A percentile compares a stretch with the other conserved stretches of the same genome.
phyloP scores from a whole-genome alignment of 2,329 filamentous ascomycete genomes.

The Clarireedia hainanense region DNA sequence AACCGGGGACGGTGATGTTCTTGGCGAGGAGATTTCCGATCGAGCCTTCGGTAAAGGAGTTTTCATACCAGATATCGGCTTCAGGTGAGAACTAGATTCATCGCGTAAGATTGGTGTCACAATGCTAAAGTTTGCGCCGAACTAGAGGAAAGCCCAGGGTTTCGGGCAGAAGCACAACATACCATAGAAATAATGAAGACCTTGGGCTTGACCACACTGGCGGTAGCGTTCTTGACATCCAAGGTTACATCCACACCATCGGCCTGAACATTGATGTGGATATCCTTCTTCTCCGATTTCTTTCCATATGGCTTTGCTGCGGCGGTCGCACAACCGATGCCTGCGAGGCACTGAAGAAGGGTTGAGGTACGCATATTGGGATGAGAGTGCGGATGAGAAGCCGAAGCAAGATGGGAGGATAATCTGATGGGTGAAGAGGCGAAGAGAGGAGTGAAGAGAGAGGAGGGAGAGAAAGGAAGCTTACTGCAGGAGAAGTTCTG shows the following conservation, averaged over 20 bases:
- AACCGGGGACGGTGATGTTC: conserved; percentile 51
- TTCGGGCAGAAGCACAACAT: conserved; percentile 11
- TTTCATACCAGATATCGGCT: conserved; percentile 52
- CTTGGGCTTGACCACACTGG: conserved; percentile 36
- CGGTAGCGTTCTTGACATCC: not conserved
- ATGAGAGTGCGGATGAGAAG: not conserved
- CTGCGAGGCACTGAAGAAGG: conserved; percentile 3
- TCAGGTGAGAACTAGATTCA: conserved; percentile 50
- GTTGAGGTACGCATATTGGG: conserved; percentile 5
- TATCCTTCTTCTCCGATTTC: conserved; percentile 1
- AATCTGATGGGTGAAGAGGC: not conserved
- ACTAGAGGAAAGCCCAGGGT: not conserved
- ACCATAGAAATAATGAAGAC: conserved; percentile 58
- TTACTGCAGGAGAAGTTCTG: not conserved
- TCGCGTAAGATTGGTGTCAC: no score
- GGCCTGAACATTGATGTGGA: not conserved
- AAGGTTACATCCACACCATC: conserved; percentile 1
- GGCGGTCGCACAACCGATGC: not conserved
- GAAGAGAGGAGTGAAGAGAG: not conserved
- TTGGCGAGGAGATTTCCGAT: conserved; percentile 47
- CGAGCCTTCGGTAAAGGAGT: conserved; percentile 36
- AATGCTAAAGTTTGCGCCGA: no score
- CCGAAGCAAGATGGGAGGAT: not conserved
- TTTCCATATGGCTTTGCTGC: conserved; percentile 5
- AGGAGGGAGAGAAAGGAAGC: not conserved